Conservation (phyloP, 1,284 basidiomycete genomes). For the Termitomyces sp. region DNA sequence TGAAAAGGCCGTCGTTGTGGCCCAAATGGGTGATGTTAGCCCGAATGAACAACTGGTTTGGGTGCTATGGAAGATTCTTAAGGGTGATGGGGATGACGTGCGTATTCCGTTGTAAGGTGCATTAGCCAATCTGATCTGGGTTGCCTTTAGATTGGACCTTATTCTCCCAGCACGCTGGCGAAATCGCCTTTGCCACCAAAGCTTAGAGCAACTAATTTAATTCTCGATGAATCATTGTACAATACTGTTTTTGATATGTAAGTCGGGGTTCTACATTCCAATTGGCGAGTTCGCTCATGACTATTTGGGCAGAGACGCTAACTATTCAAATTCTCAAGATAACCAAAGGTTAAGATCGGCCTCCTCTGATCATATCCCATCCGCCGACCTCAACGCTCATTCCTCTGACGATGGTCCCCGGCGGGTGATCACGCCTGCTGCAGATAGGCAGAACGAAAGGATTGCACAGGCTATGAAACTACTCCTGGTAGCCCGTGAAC, state of each 20-base stretch:
- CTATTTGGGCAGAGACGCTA: slow-evolving; percentile 31
- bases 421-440: slow-evolving; percentile 26
- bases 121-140: slow-evolving; percentile 5
- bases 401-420: slow-evolving; percentile 11
- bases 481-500: slow-evolving; percentile 59
- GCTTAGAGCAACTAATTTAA: slow-evolving; percentile 61
- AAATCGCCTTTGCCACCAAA: slow-evolving; percentile 65
- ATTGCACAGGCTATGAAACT: slow-evolving; percentile 54
- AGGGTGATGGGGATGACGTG: slow-evolving; percentile 74
- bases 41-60: slow-evolving; percentile 73
- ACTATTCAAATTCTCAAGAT: slow-evolving; percentile 35
- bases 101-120: slow-evolving; percentile 21
- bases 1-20: slow-evolving; percentile 47
- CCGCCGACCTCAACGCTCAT: slow-evolving; percentile 16
- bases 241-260: slow-evolving; percentile 40
- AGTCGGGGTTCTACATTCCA: slow-evolving; percentile 17
- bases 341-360: slow-evolving; percentile 27
- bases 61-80: slow-evolving; percentile 79
- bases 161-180: slow-evolving; percentile 66
- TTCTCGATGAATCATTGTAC: slow-evolving; percentile 54
- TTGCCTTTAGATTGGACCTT: slow-evolving; percentile 59
- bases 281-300: slow-evolving; percentile 5
- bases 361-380: slow-evolving; percentile 31
- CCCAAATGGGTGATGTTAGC: slow-evolving; percentile 46
- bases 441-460: slow-evolving; percentile 32